Percentiles rank a stretch among this genome's conserved stretches.
phyloP scores from a whole-genome alignment of 192 early-diverging fungal genomes.

The Backusella parvicylindrica region DNA sequence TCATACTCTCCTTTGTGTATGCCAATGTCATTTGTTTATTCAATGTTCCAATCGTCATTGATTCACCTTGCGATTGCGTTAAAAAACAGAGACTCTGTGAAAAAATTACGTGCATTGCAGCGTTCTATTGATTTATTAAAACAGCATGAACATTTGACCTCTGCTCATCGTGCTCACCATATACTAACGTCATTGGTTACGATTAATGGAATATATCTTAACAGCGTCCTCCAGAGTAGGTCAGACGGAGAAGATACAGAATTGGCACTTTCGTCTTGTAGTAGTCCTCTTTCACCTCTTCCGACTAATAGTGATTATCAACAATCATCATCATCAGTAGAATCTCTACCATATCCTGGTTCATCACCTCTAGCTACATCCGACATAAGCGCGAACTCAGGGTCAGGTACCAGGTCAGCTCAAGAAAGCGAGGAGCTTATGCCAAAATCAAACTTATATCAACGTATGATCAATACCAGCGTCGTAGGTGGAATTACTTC shows the following conservation, averaged over 20 bases:
- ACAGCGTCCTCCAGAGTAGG: background rate
- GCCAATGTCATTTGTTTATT: slow-evolving; percentile 19
- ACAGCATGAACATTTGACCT: background rate
- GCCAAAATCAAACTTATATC: slow-evolving; percentile 13
- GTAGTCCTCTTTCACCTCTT: background rate
- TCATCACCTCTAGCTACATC: background rate
- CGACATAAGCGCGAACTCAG: background rate
- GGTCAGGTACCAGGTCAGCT: background rate
- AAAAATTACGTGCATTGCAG: background rate
- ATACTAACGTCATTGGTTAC: slow-evolving; percentile 9
- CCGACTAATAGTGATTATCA: background rate
- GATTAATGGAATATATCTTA: slow-evolving; percentile 1
- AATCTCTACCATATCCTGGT: background rate
- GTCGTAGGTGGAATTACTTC: slow-evolving; percentile 23
- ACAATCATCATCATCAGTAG: background rate
- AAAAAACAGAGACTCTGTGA: background rate
- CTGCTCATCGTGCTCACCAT: slow-evolving; percentile 9
- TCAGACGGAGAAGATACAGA: background rate
- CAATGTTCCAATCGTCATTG: slow-evolving; percentile 22
- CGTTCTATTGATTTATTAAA: slow-evolving; percentile 5
- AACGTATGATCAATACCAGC: slow-evolving; percentile 23
- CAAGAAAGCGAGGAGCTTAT: background rate
- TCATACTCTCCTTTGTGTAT: slow-evolving; percentile 10
- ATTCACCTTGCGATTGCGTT: slow-evolving; percentile 2
- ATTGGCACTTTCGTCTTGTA: background rate